A percentile compares a stretch with the other conserved stretches of the same genome.
Evolutionary conservation across 2,329 filamentous ascomycete genomes (phyloP).

Genomic region (Fusarium napiforme): DNA sequence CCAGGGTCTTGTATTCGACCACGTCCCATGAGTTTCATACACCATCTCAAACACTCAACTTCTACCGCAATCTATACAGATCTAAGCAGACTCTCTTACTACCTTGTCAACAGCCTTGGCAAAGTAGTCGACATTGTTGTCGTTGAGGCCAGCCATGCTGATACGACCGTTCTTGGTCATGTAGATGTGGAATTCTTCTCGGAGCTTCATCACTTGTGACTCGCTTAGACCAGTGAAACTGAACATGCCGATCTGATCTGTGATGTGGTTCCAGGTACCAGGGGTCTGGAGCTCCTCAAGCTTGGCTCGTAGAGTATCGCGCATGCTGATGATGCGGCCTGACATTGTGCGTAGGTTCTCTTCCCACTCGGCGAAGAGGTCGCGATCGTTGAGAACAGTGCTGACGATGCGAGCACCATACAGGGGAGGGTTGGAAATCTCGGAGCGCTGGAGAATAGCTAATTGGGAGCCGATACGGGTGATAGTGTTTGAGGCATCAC

Average conservation of each 20-base stretch:
- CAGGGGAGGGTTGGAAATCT: conserved; percentile 96
- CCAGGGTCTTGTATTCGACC: conserved; percentile 42
- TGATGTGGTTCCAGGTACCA: conserved; percentile 96
- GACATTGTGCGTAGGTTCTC: conserved; percentile 93
- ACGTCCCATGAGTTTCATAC: conserved; percentile 41
- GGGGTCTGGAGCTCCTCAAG: conserved; percentile 88
- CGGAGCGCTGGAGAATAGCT: conserved; percentile 92
- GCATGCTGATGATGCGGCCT: conserved; percentile 93
- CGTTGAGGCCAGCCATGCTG: conserved; percentile 98
- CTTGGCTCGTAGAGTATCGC: conserved; percentile 78
- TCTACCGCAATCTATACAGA: background rate
- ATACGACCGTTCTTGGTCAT: conserved; percentile 99
- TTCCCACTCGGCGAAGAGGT: conserved; percentile 91
- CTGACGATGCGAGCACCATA: conserved; percentile 93
- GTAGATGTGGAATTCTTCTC: conserved; percentile 79
- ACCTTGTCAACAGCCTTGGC: conserved; percentile 89
- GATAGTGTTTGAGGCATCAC: conserved; percentile 71
- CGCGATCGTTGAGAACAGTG: conserved; percentile 82
- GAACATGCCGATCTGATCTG: conserved; percentile 99
- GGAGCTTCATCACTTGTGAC: conserved; percentile 76
- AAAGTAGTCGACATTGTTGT: conserved; percentile 91
- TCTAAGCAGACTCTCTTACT: conserved; percentile 59
- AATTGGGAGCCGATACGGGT: conserved; percentile 84
- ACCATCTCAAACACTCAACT: conserved; percentile 34
- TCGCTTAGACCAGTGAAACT: conserved; percentile 87